phyloP scores from a whole-genome alignment of 352 stramenopile species.

The Blastocystis sp. region DNA sequence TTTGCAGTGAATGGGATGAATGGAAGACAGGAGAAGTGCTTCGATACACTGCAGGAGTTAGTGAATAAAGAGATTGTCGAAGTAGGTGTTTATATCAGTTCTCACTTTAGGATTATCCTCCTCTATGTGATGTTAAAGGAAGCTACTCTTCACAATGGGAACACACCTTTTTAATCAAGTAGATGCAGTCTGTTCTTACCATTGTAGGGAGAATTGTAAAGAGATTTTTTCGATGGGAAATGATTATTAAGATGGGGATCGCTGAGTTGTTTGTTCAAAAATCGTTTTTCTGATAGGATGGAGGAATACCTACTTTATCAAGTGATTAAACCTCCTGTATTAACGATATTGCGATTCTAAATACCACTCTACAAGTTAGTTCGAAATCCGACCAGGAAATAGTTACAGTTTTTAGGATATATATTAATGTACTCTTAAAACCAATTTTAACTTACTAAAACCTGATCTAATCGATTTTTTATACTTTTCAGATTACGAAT shows the following conservation, averaged over 20 bases:
- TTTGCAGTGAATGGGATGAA: slow-evolving; percentile 77
- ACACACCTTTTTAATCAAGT: slow-evolving; percentile 91
- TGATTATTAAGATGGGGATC: not conserved
- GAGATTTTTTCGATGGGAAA: slow-evolving; percentile 25
- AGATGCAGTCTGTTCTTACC: not conserved
- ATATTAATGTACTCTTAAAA: no score
- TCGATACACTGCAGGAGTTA: slow-evolving; percentile 91
- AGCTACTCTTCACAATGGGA: slow-evolving; percentile 98
- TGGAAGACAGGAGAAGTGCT: slow-evolving; percentile 95
- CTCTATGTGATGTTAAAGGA: slow-evolving; percentile 86
- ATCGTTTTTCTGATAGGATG: not conserved
- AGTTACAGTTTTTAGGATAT: no score
- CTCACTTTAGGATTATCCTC: slow-evolving; percentile 78
- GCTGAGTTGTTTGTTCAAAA: not conserved
- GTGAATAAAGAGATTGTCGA: slow-evolving; percentile 90
- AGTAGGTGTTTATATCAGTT: not conserved
- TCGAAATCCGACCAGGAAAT: no score
- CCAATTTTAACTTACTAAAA: no score
- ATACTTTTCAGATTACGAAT: no score
- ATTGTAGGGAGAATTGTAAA: slow-evolving; percentile 41
- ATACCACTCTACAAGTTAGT: no score
- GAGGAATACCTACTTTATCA: no score
- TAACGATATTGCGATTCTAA: no score
- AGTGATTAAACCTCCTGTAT: no score
- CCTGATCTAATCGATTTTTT: no score